Evolutionary conservation across 106 monocot genomes (phyloP), one percentile per base, ranked within the genome.

Genomic region (Apostasia shenzhenica): DNA sequence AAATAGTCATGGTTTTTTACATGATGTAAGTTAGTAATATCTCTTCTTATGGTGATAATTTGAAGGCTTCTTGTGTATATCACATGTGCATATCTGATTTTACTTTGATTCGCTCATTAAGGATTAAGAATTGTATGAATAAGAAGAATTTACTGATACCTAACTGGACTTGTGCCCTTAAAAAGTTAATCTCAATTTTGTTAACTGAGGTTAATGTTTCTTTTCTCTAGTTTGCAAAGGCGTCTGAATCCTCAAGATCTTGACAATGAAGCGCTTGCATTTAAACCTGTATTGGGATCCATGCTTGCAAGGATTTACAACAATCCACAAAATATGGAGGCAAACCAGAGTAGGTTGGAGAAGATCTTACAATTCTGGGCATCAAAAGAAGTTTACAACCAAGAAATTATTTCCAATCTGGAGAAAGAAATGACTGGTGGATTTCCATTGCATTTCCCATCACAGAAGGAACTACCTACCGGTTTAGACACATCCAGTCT

Each of bases 331-430:
- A 97, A 89, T 64, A 86, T 71, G 68, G 89, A 89, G 44, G 80
- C 81, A 8, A 92, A 92, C 40, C 91, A 84, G 53, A 72, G 78
- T 68, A 81, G 92, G 11, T 61, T 97, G 47, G 83, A 86, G 47
- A 92, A 89, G 58, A 88, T 97, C 43, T 61, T 97, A 14, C 85
- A 92, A 49, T 97, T 97, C 76, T 97, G 95, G 95, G 84, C 79
- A 70, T 79, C 92, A 54, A 97, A 92, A 64, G 95, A 97, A 79
- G 92, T 97, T 13, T 97, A 84, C 77, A 89, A 97, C 67, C 84
- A 78, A 54, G 86, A 84, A 53, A 97, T 86, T 45, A 97, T 97
- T 59, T 64, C 67, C 60, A 72, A 9, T 42, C 61, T 97, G 71
- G 92, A 97, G 73, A 80, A 73, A 44, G 95, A 92, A 59, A 97